Conservation (phyloP, 176 grass and related monocot species). For the Ensete ventricosum region DNA sequence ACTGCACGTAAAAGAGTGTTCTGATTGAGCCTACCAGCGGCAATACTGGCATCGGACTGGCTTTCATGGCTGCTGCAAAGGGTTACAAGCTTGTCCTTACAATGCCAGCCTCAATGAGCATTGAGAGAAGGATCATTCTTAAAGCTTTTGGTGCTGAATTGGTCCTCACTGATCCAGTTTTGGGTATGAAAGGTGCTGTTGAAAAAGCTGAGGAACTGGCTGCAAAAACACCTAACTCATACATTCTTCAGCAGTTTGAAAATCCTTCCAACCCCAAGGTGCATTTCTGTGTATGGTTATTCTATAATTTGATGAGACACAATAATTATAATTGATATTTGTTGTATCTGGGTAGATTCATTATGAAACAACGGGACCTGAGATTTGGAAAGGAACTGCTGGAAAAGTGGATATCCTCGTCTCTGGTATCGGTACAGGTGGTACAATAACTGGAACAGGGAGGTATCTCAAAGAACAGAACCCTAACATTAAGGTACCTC, state of each 20-base stretch:
- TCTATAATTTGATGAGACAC: background rate
- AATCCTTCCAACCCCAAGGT: constrained; percentile 52
- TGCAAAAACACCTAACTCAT: constrained; percentile 38
- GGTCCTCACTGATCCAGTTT: constrained; percentile 44
- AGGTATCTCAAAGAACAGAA: constrained; percentile 49
- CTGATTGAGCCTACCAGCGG: constrained; percentile 53
- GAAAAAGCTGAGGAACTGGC: constrained; percentile 47
- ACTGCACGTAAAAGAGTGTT: constrained; percentile 31
- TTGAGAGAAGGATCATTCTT: constrained; percentile 43
- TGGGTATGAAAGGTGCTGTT: constrained; percentile 51
- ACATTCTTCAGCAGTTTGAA: constrained; percentile 47
- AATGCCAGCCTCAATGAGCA: constrained; percentile 49
- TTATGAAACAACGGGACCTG: constrained; percentile 50
- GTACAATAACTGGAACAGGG: constrained; percentile 46
- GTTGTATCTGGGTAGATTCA: constrained; percentile 26
- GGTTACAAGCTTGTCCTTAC: constrained; percentile 42
- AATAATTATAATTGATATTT: constrained; percentile 2
- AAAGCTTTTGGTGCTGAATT: constrained; percentile 53
- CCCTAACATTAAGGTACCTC: constrained; percentile 37
- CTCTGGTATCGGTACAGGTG: constrained; percentile 45
- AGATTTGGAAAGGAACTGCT: constrained; percentile 44
- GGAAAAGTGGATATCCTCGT: constrained; percentile 40
- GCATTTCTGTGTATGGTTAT: background rate
- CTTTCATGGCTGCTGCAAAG: constrained; percentile 48
- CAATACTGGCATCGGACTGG: constrained; percentile 47